Evolutionary conservation across 2,329 filamentous ascomycete genomes (phyloP), one percentile per base, ranked within the genome.

Genomic region (Colletotrichum liriopes): DNA sequence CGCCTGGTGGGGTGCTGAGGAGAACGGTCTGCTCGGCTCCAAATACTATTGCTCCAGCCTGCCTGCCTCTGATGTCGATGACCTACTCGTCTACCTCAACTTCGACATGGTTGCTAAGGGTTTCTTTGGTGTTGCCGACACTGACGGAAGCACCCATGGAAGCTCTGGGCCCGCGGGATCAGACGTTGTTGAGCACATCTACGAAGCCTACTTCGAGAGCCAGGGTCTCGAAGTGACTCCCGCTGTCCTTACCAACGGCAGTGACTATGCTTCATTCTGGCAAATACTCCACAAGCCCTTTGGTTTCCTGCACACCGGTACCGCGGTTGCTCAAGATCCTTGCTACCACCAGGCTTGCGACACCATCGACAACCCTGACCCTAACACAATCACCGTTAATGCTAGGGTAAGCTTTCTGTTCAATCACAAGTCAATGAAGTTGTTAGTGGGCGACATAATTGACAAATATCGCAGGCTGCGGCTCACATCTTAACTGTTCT

Each of bases 251-350:
- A 79, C 75, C 59, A 89, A 88, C 7, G 86, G 90, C 61, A 89
- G 86, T 14, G 90, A 92, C 76, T 92, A 92, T 74, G 88, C 86
- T 14, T 86, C 88, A 0, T 92, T 92, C 82, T 83, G 89, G 43
- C 82, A 87, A 52, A 82, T 86, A 47, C 87, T 88, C 35, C 61
- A 77, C 9, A 81, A 91, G 90, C 76, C 88, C 83, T 29, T 85
- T 79, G 52, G 89, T 82, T 89, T 89, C 14, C 81, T 92, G 35
- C 89, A 89, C 75, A 91, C 90, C 2, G 90, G 90, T 6, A 89
- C 88, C 1, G 89, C 89, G 72, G 85, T 82, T 39, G 80, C 88
- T 77, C 76, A 82, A 76, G 67, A 80, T 73, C 69, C 77, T 45
- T 74, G 78, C 74, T 79, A 80, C 75, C 77, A 83, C 74, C 77